Conservation (phyloP, 345 rosid species). For the Rhodamnia rubescens region DNA sequence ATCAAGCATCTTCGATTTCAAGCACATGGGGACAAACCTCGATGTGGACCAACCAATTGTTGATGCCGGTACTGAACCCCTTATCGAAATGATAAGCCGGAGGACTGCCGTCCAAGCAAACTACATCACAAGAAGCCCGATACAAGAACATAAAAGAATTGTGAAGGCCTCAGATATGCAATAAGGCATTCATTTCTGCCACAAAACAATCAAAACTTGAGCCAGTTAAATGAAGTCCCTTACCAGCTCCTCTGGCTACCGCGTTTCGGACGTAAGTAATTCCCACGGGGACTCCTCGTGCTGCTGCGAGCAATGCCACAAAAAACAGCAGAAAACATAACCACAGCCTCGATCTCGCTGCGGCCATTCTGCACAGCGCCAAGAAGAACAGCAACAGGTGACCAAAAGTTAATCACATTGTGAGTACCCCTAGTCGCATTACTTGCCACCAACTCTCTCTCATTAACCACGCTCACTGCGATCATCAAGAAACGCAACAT, state of each 20-base stretch:
- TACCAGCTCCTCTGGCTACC: conserved; percentile 83
- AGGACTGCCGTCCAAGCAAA: conserved; percentile 93
- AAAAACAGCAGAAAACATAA: conserved; percentile 22
- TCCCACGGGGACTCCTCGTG: conserved; percentile 36
- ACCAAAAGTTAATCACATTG: not conserved
- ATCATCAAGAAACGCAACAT: not conserved
- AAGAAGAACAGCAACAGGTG: not conserved
- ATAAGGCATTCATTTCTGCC: too few species aligned
- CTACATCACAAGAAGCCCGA: conserved; percentile 12
- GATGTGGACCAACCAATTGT: conserved; percentile 81
- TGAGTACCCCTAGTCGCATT: not conserved
- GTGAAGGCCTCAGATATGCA: not conserved
- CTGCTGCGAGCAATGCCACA: conserved; percentile 22
- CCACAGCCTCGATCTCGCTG: conserved; percentile 34
- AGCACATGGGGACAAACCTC: conserved; percentile 46
- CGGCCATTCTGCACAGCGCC: conserved; percentile 46
- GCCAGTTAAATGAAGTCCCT: conserved; percentile 1
- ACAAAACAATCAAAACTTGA: too few species aligned
- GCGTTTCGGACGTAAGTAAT: conserved; percentile 54
- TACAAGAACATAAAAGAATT: not conserved
- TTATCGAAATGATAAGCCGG: conserved; percentile 80
- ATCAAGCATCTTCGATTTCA: not conserved
- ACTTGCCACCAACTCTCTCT: not conserved
- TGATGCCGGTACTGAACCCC: conserved; percentile 75
- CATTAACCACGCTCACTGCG: not conserved